phyloP scores from a whole-genome alignment of 2,329 filamentous ascomycete species.

The Proliferodiscus dingleyae region DNA sequence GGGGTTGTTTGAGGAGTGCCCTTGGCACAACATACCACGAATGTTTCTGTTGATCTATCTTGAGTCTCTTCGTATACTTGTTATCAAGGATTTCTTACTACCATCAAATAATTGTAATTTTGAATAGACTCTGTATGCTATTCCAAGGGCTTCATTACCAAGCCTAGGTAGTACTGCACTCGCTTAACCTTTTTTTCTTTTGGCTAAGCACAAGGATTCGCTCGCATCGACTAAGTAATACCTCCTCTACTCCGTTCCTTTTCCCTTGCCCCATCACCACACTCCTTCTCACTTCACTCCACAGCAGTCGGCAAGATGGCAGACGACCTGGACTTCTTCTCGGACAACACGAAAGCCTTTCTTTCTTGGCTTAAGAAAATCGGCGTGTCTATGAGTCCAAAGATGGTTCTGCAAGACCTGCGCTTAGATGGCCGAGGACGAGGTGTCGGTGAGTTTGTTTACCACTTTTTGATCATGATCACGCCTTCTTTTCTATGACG shows the following conservation, averaged over 20 bases:
- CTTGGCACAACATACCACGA: too few species aligned
- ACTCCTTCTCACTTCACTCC: neutral
- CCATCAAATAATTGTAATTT: neutral
- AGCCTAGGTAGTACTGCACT: neutral
- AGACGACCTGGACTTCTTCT: slow-evolving; percentile 36
- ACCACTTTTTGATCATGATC: too few species aligned
- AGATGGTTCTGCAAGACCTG: slow-evolving; percentile 54
- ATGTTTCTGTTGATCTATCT: too few species aligned
- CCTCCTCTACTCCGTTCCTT: neutral
- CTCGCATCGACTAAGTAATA: neutral
- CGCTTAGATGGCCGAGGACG: slow-evolving; percentile 51
- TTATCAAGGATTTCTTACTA: neutral
- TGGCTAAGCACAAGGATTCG: neutral
- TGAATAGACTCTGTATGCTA: neutral
- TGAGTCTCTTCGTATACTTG: too few species aligned
- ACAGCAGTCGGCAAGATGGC: slow-evolving; percentile 16
- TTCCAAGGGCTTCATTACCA: neutral
- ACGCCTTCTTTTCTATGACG: neutral
- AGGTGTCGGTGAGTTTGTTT: slow-evolving; percentile 53
- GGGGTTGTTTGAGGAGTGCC: too few species aligned
- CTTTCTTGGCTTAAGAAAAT: slow-evolving; percentile 50
- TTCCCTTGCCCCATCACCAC: neutral
- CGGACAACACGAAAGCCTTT: slow-evolving; percentile 46
- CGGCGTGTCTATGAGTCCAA: slow-evolving; percentile 50
- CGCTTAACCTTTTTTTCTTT: too few species aligned